A percentile compares a stretch with the other conserved stretches of the same genome.
These are phyloP conservation scores for Tolypocladium guangdongense DNA, from an alignment of 2,329 filamentous ascomycete species.

Conservation along the genomic window DNA sequence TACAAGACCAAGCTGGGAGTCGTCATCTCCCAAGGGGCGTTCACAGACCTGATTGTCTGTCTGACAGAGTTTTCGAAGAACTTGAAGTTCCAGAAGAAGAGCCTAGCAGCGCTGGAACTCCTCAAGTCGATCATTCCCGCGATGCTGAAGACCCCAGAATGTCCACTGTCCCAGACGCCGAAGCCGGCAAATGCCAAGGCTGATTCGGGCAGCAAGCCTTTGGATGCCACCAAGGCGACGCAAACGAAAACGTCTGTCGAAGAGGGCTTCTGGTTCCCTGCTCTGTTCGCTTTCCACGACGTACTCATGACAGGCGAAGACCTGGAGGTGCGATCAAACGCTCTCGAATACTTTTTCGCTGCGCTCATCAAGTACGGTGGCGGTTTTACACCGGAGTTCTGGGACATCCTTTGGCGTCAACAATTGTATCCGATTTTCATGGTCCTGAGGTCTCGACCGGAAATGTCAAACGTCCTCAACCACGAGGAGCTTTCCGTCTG, in stretches of 20 bases:
- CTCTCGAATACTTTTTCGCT: conserved; percentile 94
- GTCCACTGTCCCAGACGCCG: conserved; percentile 65
- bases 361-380: conserved; percentile 82
- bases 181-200: conserved; percentile 24
- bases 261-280: conserved; percentile 97
- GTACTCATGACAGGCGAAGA: conserved; percentile 99
- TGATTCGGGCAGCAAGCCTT: conserved; percentile 31
- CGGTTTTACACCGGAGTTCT: conserved; percentile 87
- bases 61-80: conserved; percentile 99
- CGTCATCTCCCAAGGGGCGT: conserved; percentile 91
- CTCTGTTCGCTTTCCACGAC: conserved; percentile 96
- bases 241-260: conserved; percentile 78
- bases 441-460: conserved; percentile 89
- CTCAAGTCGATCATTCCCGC: conserved; percentile 87
- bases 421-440: conserved; percentile 97
- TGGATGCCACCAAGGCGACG: conserved; percentile 37
- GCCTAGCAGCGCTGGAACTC: conserved; percentile 86
- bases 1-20: conserved; percentile 94
- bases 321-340: conserved; percentile 82
- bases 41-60: conserved; percentile 92
- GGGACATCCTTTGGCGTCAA: conserved; percentile 97
- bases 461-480: conserved; percentile 90
- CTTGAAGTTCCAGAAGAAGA: conserved; percentile 97
- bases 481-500: conserved; percentile 97
- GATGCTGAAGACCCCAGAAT: conserved; percentile 94